Evolutionary conservation across 2,329 filamentous ascomycete species (phyloP).

Genomic region (Fusarium luffae): DNA sequence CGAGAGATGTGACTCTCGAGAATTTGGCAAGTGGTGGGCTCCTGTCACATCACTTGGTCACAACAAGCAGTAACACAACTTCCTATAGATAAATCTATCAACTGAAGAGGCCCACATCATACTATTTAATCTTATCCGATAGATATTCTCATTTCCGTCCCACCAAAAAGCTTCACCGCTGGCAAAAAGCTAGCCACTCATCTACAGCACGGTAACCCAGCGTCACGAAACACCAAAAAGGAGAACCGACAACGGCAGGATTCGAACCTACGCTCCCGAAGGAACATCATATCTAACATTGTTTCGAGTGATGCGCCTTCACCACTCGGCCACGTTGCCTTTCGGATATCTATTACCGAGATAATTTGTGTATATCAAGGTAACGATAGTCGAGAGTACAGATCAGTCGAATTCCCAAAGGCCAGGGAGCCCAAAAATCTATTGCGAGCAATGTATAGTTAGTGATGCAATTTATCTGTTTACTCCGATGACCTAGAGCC

Average conservation of each 20-base stretch:
- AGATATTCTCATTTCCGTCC: not conserved
- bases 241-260: slow-evolving; percentile 10
- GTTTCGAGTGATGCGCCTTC: slow-evolving; percentile 11
- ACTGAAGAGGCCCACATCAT: too few relatives aligned
- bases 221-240: not conserved
- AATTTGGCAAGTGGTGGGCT: not conserved
- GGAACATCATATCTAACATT: not conserved
- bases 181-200: not conserved
- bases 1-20: fast-evolving
- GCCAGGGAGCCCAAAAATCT: not conserved
- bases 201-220: not conserved
- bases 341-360: not conserved
- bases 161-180: not conserved
- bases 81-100: too few relatives aligned
- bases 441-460: too few relatives aligned
- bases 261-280: slow-evolving; percentile 25
- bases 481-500: not conserved
- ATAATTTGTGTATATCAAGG: not conserved
- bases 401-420: too few relatives aligned
- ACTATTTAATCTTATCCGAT: fast-evolving
- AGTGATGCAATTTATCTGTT: not conserved
- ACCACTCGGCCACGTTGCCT: slow-evolving; percentile 24
- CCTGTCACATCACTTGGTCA: not conserved
- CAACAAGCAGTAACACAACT: not conserved
- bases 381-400: not conserved